phyloP scores from a whole-genome alignment of 345 rosid genomes.

The Clarkia xantiana region DNA sequence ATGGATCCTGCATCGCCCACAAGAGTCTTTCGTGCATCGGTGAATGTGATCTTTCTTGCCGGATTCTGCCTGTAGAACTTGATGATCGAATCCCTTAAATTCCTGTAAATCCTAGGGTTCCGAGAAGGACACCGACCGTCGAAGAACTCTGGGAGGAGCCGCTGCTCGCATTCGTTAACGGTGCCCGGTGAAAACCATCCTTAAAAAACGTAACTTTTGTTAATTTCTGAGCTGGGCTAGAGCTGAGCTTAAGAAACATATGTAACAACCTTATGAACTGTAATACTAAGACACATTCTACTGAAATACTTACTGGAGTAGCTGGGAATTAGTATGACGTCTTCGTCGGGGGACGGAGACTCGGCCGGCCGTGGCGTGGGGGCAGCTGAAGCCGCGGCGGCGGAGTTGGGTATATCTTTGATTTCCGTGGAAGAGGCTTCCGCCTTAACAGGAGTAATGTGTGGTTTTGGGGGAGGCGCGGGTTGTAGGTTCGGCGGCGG shows the following conservation, averaged over 20 bases:
- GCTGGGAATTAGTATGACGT: conserved; percentile 50
- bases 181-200: conserved; percentile 75
- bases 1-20: conserved; percentile 82
- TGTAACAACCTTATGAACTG: not conserved
- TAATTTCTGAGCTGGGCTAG: too few species aligned
- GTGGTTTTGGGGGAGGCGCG: conserved; percentile 5
- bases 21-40: conserved; percentile 63
- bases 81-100: conserved; percentile 62
- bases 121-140: conserved; percentile 52
- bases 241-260: not conserved
- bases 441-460: conserved; percentile 12
- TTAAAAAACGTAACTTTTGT: conserved; percentile 6
- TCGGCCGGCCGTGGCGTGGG: conserved; percentile 11
- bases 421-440: conserved; percentile 10
- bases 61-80: conserved; percentile 48
- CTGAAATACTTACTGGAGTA: conserved; percentile 54
- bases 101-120: conserved; percentile 44
- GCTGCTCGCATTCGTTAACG: conserved; percentile 57
- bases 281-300: not conserved
- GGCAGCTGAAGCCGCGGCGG: conserved; percentile 11
- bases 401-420: conserved; percentile 1
- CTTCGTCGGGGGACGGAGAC: conserved; percentile 23
- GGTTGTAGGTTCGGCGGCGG: conserved; percentile 11
- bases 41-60: conserved; percentile 58
- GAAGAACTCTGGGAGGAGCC: conserved; percentile 69